Evolutionary conservation across 805 yeast genomes (phyloP).

Genomic region (Saccharomycopsis sp.): DNA sequence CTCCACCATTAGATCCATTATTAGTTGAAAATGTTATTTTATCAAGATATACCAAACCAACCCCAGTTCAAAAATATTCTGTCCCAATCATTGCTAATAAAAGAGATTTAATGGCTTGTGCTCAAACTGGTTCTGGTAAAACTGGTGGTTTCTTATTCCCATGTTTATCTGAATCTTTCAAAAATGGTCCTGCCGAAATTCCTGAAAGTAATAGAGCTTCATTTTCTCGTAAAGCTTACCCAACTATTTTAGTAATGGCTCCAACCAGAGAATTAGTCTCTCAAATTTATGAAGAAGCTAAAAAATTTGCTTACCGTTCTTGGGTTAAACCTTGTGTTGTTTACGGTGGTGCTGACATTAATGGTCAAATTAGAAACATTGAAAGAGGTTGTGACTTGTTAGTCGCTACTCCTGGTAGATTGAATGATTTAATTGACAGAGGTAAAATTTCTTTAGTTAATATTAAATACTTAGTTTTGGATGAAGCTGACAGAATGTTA

Average conservation of each 20-base stretch:
- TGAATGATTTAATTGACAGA: slow-evolving; percentile 90
- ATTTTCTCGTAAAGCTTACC: slow-evolving; percentile 68
- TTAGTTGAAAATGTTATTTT: slow-evolving; percentile 77
- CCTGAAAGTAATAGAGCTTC: slow-evolving; percentile 32
- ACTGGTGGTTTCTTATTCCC: slow-evolving; percentile 99
- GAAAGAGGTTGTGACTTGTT: slow-evolving; percentile 91
- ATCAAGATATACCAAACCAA: slow-evolving; percentile 91
- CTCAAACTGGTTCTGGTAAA: slow-evolving; percentile 98
- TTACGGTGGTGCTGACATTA: slow-evolving; percentile 97
- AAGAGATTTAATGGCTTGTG: slow-evolving; percentile 95
- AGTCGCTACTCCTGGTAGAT: slow-evolving; percentile 99
- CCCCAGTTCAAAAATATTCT: slow-evolving; percentile 93
- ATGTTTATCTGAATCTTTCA: slow-evolving; percentile 82
- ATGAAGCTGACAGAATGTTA: slow-evolving; percentile 99
- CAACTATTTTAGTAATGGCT: slow-evolving; percentile 92
- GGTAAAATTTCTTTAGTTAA: slow-evolving; percentile 83
- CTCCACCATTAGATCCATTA: slow-evolving; percentile 85
- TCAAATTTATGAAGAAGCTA: slow-evolving; percentile 93
- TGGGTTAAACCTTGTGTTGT: slow-evolving; percentile 97
- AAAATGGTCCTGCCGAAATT: slow-evolving; percentile 69
- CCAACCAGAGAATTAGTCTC: slow-evolving; percentile 99
- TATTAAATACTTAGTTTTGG: slow-evolving; percentile 89
- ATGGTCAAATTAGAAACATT: slow-evolving; percentile 76
- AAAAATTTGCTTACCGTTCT: slow-evolving; percentile 92
- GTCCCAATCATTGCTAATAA: slow-evolving; percentile 84